Base-by-base conservation (phyloP, 2,329 filamentous ascomycete genomes). In the Nemania diffusa region DNA sequence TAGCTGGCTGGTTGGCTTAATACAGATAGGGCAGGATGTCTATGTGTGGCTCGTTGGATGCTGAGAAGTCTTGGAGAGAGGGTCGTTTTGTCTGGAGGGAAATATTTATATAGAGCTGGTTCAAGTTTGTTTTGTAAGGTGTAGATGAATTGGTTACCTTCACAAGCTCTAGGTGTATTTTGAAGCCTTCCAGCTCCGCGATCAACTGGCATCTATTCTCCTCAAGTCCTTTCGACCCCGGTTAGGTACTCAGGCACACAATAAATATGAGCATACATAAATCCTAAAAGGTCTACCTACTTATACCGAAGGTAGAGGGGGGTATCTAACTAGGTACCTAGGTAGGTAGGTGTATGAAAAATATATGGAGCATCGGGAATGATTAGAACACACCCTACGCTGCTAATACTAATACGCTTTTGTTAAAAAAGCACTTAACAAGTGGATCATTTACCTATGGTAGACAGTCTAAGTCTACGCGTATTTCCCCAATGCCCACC, bases 351-450 rank as follows among this genome's bases (percentile, higher is more conserved):
- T n/a, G n/a, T n/a, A n/a, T n/a, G n/a, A n/a, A n/a, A n/a, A n/a
- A n/a, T n/a, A n/a, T n/a, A n/a, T n/a, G n/a, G n/a, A n/a, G 37
- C 13, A 40, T 40, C 37, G 3, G 37, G 37, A 5, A 48, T 34
- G 55, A 34, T 2, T 22, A 24, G 29, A 20, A 53, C n/a, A 8
- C n/a, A 44, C 7, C 8, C 22, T n/a, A n/a, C n/a, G n/a, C n/a
- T n/a, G n/a, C 22, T 4, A 48, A 26, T 51, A 17, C 59, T 62
- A 62, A 56, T 27, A 32, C 20, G 27, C 29, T 55, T 29, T 40
- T 20, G 44, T 27, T 17, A 55, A n/a, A 55, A 48, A 55, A 24
- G 50, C 44, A 60, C 13, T 48, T 27, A 24, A 51, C 42, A 51
- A 27, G 44, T 59, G 29, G 57, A 50, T 17, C 5, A n/a, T n/a